Percentiles rank a stretch among this genome's conserved stretches.
phyloP scores from a whole-genome alignment of 495 filamentous ascomycete species.

The Daldinia childiae region DNA sequence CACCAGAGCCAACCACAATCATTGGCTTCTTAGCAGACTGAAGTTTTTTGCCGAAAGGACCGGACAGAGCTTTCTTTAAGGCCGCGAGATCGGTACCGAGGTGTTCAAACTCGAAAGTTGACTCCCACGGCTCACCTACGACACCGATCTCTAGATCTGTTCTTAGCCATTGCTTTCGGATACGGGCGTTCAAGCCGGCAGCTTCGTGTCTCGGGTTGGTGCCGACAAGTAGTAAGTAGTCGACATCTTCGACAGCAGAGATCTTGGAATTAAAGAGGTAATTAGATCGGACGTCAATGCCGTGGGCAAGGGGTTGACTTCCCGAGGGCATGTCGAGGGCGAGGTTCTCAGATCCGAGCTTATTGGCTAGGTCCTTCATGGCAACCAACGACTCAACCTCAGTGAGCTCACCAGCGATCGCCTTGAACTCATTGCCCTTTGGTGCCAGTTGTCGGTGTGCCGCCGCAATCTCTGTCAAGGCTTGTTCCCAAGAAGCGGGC shows the following conservation, averaged over 20 bases:
- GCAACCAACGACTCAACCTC: conserved; percentile 94
- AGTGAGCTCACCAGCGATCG: conserved; percentile 85
- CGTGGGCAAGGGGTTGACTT: conserved; percentile 85
- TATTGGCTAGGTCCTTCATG: conserved; percentile 96
- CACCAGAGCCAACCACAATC: conserved; percentile 92
- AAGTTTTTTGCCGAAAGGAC: conserved; percentile 90
- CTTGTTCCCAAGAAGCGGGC: conserved; percentile 93
- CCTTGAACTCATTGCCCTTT: conserved; percentile 94
- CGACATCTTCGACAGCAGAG: conserved; percentile 90
- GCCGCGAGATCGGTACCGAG: conserved; percentile 79
- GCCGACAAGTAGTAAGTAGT: conserved; percentile 89
- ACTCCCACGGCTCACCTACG: conserved; percentile 88
- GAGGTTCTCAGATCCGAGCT: conserved; percentile 93
- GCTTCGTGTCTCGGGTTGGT: conserved; percentile 96
- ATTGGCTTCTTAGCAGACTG: conserved; percentile 88
- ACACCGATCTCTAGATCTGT: conserved; percentile 94
- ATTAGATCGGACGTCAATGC: conserved; percentile 91
- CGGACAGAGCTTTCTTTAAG: conserved; percentile 85
- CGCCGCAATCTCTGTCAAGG: conserved; percentile 81
- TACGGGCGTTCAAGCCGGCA: conserved; percentile 92
- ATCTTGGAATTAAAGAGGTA: conserved; percentile 97
- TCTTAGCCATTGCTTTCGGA: conserved; percentile 95
- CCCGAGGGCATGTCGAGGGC: conserved; percentile 90
- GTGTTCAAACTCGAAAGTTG: conserved; percentile 92
- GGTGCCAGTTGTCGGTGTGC: conserved; percentile 79